Conservation (phyloP, 352 stramenopile species). For the Phytophthora palmivora region DNA sequence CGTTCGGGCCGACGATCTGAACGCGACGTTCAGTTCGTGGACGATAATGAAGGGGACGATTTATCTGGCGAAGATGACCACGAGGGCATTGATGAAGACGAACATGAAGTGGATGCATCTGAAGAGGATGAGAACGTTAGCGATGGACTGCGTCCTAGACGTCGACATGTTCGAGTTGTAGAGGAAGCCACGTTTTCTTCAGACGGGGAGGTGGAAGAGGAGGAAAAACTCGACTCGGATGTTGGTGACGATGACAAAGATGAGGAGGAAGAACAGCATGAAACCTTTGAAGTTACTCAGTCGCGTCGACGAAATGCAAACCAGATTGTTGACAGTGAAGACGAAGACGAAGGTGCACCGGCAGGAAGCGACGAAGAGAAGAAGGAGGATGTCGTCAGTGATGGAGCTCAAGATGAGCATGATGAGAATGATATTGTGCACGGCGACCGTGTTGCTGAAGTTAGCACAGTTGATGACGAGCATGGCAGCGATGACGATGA, state of each 20-base stretch:
- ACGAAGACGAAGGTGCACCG: constrained; percentile 26
- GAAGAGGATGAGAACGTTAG: constrained; percentile 29
- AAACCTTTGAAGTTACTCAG: constrained; percentile 13
- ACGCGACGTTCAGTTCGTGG: constrained; percentile 32
- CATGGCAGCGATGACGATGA: constrained; percentile 12
- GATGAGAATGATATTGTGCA: constrained; percentile 2
- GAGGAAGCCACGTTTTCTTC: constrained; percentile 31
- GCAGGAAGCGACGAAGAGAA: constrained; percentile 26
- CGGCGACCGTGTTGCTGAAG: too few relatives aligned
- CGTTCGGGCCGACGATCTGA: constrained; percentile 20
- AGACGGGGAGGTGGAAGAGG: constrained; percentile 22
- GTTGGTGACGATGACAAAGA: constrained; percentile 10
- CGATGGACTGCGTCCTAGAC: constrained; percentile 17
- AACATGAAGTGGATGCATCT: constrained; percentile 15
- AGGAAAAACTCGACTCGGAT: constrained; percentile 5
- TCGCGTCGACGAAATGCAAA: constrained; percentile 39
- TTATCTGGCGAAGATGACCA: constrained; percentile 22
- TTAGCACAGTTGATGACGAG: too few relatives aligned
- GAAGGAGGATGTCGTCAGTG: constrained; percentile 9
- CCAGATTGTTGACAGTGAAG: constrained; percentile 47
- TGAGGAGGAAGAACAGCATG: constrained; percentile 15
- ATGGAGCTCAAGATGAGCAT: constrained; percentile 15
- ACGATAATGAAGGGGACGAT: constrained; percentile 24
- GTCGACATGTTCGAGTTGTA: constrained; percentile 31
- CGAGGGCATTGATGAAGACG: constrained; percentile 1